phyloP scores from a whole-genome alignment of 352 stramenopile species.

The Hyaloperonospora arabidopsidis region DNA sequence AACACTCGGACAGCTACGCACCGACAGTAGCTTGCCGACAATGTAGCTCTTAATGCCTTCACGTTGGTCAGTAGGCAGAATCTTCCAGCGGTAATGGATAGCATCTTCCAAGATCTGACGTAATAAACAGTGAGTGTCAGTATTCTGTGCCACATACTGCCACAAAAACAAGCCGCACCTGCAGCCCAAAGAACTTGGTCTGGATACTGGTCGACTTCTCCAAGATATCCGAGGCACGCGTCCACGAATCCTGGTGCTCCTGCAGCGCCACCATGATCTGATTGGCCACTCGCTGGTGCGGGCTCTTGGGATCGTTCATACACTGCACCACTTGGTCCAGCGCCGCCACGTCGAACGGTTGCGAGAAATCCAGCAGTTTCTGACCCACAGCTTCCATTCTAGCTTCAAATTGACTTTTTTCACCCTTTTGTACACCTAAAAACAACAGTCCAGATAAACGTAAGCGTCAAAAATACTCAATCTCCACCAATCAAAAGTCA shows the following conservation, averaged over 20 bases:
- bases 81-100: conserved; percentile 96
- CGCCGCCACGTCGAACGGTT: conserved; percentile 92
- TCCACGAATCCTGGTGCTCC: conserved; percentile 90
- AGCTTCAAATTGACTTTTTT: background rate
- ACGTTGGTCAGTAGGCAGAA: conserved; percentile 92
- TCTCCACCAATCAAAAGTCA: background rate
- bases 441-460: background rate
- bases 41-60: conserved; percentile 99
- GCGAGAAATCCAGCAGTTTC: conserved; percentile 90
- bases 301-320: conserved; percentile 93
- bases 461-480: conserved; percentile 1
- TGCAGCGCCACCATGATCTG: conserved; percentile 92
- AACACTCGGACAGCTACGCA: conserved; percentile 24
- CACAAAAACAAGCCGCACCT: conserved; percentile 30
- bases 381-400: conserved; percentile 85
- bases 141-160: background rate
- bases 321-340: conserved; percentile 95
- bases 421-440: conserved; percentile 10
- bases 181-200: conserved; percentile 91
- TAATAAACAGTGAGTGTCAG: background rate
- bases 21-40: conserved; percentile 92
- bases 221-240: conserved; percentile 92
- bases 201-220: conserved; percentile 85
- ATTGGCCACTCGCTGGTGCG: conserved; percentile 88
- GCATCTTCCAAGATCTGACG: conserved; percentile 93